Conservation (phyloP, 2,329 filamentous ascomycete genomes). For the Nothophaeocryptopus gaeumannii region DNA sequence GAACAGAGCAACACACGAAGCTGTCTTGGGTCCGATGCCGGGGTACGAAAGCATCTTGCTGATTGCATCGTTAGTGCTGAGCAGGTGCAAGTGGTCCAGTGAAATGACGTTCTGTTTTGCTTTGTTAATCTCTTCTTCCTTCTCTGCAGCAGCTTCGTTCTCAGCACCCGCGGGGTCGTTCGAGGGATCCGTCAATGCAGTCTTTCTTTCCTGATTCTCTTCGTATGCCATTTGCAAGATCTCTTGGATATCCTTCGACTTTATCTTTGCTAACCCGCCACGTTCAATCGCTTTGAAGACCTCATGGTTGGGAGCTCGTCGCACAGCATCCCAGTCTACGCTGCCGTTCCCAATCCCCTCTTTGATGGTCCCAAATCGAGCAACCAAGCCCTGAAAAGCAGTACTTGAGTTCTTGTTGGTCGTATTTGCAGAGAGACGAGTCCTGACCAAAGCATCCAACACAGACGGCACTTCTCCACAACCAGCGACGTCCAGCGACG, state of each 20-base stretch:
- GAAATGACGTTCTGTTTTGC: slow-evolving; percentile 62
- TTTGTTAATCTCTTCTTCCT: slow-evolving; percentile 56
- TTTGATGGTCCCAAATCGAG: slow-evolving; percentile 61
- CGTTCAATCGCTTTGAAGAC: slow-evolving; percentile 67
- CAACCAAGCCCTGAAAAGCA: slow-evolving; percentile 64
- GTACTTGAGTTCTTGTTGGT: slow-evolving; percentile 60
- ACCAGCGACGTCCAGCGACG: slow-evolving; percentile 69
- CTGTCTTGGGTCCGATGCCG: slow-evolving; percentile 65
- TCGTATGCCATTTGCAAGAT: slow-evolving; percentile 71
- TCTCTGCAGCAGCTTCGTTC: slow-evolving; percentile 50
- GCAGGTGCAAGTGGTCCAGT: slow-evolving; percentile 58
- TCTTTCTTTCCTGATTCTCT: slow-evolving; percentile 60
- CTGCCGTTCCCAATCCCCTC: slow-evolving; percentile 66
- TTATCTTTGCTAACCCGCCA: slow-evolving; percentile 69
- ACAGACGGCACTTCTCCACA: slow-evolving; percentile 66
- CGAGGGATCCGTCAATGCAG: slow-evolving; percentile 46
- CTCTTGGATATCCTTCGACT: slow-evolving; percentile 68
- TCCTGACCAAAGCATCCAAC: slow-evolving; percentile 62
- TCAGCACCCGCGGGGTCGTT: slow-evolving; percentile 38
- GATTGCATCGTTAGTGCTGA: slow-evolving; percentile 58
- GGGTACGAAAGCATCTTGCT: slow-evolving; percentile 57
- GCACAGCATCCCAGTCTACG: slow-evolving; percentile 72
- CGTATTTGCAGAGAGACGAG: slow-evolving; percentile 61
- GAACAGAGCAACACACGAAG: slow-evolving; percentile 63
- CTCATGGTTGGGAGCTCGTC: slow-evolving; percentile 55